Percentiles rank a stretch among this genome's conserved stretches.
phyloP scores from a whole-genome alignment of 768 basidiomycete genomes.

The Cyclocybe aegerita region DNA sequence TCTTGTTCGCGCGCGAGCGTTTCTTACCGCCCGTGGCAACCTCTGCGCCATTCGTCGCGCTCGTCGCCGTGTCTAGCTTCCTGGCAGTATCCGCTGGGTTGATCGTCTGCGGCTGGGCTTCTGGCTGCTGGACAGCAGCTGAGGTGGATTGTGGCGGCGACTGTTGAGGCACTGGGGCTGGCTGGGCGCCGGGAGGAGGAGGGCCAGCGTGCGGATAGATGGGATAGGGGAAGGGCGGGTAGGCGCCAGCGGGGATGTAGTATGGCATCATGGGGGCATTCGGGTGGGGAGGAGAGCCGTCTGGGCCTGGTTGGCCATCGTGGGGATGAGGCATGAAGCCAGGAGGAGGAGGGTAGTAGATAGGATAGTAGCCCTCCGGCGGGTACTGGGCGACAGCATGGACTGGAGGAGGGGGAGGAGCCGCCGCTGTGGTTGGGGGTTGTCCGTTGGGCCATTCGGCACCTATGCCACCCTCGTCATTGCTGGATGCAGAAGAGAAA shows the following conservation, averaged over 20 bases:
- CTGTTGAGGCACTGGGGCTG: constrained; percentile 13
- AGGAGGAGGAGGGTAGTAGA: constrained; percentile 38
- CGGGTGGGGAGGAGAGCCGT: constrained; percentile 24
- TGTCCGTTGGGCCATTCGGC: constrained; percentile 29
- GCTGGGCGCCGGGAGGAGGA: constrained; percentile 13
- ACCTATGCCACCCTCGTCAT: constrained; percentile 11
- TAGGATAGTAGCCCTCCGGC: constrained; percentile 40
- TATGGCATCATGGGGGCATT: constrained; percentile 40
- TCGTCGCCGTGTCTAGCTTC: constrained; percentile 21
- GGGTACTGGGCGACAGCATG: constrained; percentile 33
- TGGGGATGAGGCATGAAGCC: constrained; percentile 31
- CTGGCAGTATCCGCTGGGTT: constrained; percentile 27
- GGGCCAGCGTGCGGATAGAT: constrained; percentile 27
- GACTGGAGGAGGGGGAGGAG: constrained; percentile 22
- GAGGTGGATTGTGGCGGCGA: constrained; percentile 9
- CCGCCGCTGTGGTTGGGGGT: constrained; percentile 22
- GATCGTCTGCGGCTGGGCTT: constrained; percentile 21
- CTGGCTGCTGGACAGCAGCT: constrained; percentile 13
- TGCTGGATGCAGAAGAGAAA: constrained; percentile 2
- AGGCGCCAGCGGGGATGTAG: constrained; percentile 36
- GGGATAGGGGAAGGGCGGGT: constrained; percentile 35
- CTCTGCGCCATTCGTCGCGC: constrained; percentile 9
- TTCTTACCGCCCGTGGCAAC: constrained; percentile 20
- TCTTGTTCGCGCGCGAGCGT: constrained; percentile 24
- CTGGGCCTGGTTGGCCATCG: constrained; percentile 30